These are phyloP conservation scores for Diaporthe longicolla DNA, from an alignment of 2,329 filamentous ascomycete genomes.

Conservation along the genomic window DNA sequence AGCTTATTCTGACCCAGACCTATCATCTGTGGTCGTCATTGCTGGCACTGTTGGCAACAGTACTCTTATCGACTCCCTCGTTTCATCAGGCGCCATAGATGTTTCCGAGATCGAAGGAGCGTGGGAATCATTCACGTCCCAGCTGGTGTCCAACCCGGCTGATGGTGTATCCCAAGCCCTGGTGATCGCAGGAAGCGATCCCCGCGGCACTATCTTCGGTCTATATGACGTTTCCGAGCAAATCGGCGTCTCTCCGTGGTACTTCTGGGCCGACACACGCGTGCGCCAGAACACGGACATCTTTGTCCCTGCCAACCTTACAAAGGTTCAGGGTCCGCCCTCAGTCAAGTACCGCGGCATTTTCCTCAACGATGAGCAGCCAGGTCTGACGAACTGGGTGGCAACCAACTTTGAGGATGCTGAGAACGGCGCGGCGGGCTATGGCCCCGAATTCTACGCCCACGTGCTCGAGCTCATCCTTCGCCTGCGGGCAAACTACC, in stretches of 20 bases:
- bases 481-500: slow-evolving; percentile 78
- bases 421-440: slow-evolving; percentile 60
- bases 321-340: slow-evolving; percentile 70
- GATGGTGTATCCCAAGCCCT: slow-evolving; percentile 70
- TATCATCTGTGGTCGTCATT: slow-evolving; percentile 71
- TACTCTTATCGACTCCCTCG: slow-evolving; percentile 70
- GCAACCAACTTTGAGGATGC: slow-evolving; percentile 58
- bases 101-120: slow-evolving; percentile 69
- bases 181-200: slow-evolving; percentile 77
- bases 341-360: slow-evolving; percentile 78
- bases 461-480: slow-evolving; percentile 80
- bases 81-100: slow-evolving; percentile 69
- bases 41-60: slow-evolving; percentile 78
- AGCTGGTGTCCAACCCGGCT: slow-evolving; percentile 70
- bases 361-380: slow-evolving; percentile 80
- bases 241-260: slow-evolving; percentile 80
- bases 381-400: slow-evolving; percentile 77
- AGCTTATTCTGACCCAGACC: slow-evolving; percentile 56
- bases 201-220: slow-evolving; percentile 77
- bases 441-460: slow-evolving; percentile 75
- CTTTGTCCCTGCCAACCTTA: slow-evolving; percentile 62
- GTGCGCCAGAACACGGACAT: slow-evolving; percentile 65
- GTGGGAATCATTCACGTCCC: slow-evolving; percentile 78
- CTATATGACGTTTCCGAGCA: slow-evolving; percentile 81
- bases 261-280: slow-evolving; percentile 77